Percentiles rank a stretch among this genome's conserved stretches.
These are phyloP conservation scores for Fonsecaea erecta DNA, from an alignment of 2,329 filamentous ascomycete genomes.

Conservation along the genomic window DNA sequence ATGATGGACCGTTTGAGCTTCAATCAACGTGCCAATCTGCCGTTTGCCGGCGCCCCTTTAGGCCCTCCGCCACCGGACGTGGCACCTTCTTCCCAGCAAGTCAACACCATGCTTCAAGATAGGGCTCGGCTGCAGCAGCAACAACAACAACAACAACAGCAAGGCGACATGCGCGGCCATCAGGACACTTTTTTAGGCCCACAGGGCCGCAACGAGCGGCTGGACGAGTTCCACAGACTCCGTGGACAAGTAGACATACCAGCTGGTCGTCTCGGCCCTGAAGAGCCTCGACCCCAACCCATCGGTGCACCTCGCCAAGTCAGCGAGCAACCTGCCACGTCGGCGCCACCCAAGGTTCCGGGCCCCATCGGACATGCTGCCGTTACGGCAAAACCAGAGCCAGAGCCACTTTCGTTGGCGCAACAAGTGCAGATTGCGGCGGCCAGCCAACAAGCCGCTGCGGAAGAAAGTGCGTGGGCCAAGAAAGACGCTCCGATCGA, in stretches of 20 bases:
- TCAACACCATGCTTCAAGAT: constrained; percentile 65
- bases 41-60: constrained; percentile 55
- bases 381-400: constrained; percentile 45
- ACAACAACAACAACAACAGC: constrained; percentile 40
- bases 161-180: constrained; percentile 44
- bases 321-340: constrained; percentile 38
- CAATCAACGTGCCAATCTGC: constrained; percentile 55
- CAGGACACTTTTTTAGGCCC: constrained; percentile 54
- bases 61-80: constrained; percentile 52
- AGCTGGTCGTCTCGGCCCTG: constrained; percentile 41
- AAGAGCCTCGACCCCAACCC: constrained; percentile 50
- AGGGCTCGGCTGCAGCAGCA: constrained; percentile 62
- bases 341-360: constrained; percentile 25
- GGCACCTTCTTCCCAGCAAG: constrained; percentile 58
- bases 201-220: constrained; percentile 65
- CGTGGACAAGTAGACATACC: constrained; percentile 70
- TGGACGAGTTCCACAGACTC: constrained; percentile 82
- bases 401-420: constrained; percentile 67
- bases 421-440: constrained; percentile 81
- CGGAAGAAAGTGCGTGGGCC: constrained; percentile 51
- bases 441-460: constrained; percentile 41
- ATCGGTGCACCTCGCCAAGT: constrained; percentile 41
- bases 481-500: constrained; percentile 63
- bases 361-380: constrained; percentile 26
- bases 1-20: constrained; percentile 70